Percentiles rank a stretch among this genome's conserved stretches.
phyloP scores from a whole-genome alignment of 192 early-diverging fungal species.

The Backusella luteola region DNA sequence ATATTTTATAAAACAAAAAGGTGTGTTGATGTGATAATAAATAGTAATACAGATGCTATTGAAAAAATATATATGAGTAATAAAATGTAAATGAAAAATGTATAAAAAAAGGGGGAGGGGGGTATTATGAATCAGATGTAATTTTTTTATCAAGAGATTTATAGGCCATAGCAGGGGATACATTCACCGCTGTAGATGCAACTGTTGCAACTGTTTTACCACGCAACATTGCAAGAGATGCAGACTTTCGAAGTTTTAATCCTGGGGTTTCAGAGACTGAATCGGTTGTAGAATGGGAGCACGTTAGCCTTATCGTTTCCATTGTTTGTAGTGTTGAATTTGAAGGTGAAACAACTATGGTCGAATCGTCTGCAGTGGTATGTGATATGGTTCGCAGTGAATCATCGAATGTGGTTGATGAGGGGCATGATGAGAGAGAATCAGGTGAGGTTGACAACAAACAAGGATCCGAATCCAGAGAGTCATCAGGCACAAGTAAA shows the following conservation, averaged over 20 bases:
- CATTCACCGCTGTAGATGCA: slow-evolving; percentile 22
- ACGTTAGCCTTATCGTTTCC: background rate
- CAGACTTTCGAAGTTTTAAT: slow-evolving; percentile 10
- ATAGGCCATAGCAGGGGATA: background rate
- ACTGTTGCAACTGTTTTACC: slow-evolving; percentile 23
- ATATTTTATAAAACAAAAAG: background rate
- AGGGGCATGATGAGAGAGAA: background rate
- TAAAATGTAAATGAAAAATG: slow-evolving; percentile 4
- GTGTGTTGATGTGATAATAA: background rate
- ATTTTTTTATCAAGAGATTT: background rate
- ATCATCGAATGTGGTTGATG: background rate
- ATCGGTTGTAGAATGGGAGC: background rate
- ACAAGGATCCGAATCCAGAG: background rate
- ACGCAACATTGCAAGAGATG: slow-evolving; percentile 13
- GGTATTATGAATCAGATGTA: background rate
- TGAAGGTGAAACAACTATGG: slow-evolving; percentile 1
- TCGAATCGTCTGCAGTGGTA: background rate
- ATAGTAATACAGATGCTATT: background rate
- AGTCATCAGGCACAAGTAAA: background rate
- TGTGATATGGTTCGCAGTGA: slow-evolving; percentile 1
- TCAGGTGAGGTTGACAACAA: slow-evolving; percentile 8
- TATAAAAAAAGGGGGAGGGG: background rate
- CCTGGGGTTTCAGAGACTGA: background rate
- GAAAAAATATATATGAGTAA: background rate
- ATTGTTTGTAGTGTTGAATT: background rate